phyloP scores from a whole-genome alignment of 345 rosid genomes.

The Camelina laxa region DNA sequence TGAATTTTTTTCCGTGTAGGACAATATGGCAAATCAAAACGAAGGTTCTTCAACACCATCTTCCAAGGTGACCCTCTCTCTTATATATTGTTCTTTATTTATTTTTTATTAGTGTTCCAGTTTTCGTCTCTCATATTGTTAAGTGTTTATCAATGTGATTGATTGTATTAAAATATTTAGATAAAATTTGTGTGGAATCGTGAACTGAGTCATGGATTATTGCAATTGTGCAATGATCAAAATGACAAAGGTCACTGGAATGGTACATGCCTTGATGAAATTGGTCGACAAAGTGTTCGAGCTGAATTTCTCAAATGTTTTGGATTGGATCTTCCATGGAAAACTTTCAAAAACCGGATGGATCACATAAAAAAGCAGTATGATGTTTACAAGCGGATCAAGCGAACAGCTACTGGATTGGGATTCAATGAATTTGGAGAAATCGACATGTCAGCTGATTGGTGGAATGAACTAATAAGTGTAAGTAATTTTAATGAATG shows the following conservation, averaged over 20 bases:
- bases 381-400: conserved; percentile 2
- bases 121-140: no score
- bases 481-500: no score
- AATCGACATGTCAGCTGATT: not conserved
- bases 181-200: not conserved
- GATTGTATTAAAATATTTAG: no score
- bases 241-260: not conserved
- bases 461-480: no score
- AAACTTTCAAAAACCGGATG: not conserved
- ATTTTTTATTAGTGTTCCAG: no score
- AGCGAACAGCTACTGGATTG: not conserved
- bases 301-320: not conserved
- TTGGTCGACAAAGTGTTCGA: not conserved
- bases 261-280: not conserved
- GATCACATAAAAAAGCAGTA: conserved; percentile 6
- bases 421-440: not conserved
- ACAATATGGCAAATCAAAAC: no score
- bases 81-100: no score
- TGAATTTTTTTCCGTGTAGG: no score
- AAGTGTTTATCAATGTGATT: no score
- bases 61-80: no score
- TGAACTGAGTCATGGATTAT: not conserved
- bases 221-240: not conserved
- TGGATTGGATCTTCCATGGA: not conserved
- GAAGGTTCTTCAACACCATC: no score